A percentile compares a stretch with the other conserved stretches of the same genome.
phyloP scores from a whole-genome alignment of 2,329 filamentous ascomycete genomes.

The Exophiala oligosperma region DNA sequence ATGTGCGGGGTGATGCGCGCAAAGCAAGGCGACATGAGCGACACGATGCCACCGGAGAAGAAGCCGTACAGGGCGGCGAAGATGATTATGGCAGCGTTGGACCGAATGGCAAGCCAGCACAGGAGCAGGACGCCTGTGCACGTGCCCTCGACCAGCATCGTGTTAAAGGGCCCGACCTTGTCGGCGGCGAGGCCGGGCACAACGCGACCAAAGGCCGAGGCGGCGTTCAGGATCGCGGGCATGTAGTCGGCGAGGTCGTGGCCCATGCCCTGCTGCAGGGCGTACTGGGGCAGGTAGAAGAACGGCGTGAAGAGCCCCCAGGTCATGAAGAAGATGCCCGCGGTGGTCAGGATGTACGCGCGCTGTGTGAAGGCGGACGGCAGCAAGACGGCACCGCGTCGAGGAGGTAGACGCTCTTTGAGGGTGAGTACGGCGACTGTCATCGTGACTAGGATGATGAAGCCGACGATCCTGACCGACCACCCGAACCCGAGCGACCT shows the following conservation, averaged over 20 bases:
- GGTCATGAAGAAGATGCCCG: constrained; percentile 70
- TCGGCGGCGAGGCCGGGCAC: constrained; percentile 35
- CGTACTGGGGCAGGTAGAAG: constrained; percentile 77
- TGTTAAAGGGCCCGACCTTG: constrained; percentile 35
- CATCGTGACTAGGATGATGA: constrained; percentile 9
- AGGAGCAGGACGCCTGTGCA: constrained; percentile 33
- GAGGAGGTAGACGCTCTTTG: constrained; percentile 1
- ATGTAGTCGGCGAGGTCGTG: constrained; percentile 29
- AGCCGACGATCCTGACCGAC: constrained; percentile 17
- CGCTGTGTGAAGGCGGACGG: constrained; percentile 28
- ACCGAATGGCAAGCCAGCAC: constrained; percentile 52
- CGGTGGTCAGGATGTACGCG: constrained; percentile 31
- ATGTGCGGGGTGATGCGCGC: constrained; percentile 66
- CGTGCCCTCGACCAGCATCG: constrained; percentile 26
- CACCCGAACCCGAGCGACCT: constrained; percentile 29
- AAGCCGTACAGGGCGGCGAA: constrained; percentile 69
- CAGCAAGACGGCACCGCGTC: constrained; percentile 4
- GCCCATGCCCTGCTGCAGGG: constrained; percentile 50
- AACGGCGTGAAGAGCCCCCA: constrained; percentile 77
- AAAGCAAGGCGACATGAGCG: constrained; percentile 57
- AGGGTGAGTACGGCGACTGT: constrained; percentile 1
- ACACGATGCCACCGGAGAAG: constrained; percentile 64
- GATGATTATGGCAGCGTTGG: constrained; percentile 59
- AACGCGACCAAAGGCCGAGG: constrained; percentile 35
- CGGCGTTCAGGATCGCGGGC: constrained; percentile 35